phyloP scores from a whole-genome alignment of 371 early-diverging fungal genomes.

The Apophysomyces trapeziformis region DNA sequence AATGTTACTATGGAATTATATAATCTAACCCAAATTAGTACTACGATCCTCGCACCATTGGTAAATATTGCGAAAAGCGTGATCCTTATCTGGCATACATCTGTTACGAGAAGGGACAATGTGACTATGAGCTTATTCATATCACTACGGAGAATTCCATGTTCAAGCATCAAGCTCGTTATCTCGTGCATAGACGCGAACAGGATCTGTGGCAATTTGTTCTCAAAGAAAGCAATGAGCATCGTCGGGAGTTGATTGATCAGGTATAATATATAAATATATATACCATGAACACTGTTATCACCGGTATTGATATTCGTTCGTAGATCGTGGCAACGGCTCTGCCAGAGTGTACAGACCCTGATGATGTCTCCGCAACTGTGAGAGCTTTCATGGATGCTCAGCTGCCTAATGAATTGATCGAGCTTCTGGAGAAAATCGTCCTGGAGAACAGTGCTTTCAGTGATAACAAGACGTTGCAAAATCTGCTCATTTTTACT shows the following conservation, averaged over 20 bases:
- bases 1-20: too few species aligned
- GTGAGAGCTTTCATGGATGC: constrained; percentile 99
- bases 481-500: constrained; percentile 96
- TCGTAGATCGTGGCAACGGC: constrained; percentile 75
- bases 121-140: constrained; percentile 90
- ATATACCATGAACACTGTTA: too few species aligned
- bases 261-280: constrained; percentile 56
- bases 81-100: constrained; percentile 96
- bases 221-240: constrained; percentile 77
- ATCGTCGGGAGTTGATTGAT: constrained; percentile 91
- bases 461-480: constrained; percentile 94
- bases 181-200: constrained; percentile 91
- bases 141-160: constrained; percentile 96
- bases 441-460: constrained; percentile 91
- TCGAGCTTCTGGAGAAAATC: constrained; percentile 95
- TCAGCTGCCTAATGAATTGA: constrained; percentile 92
- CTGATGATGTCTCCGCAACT: constrained; percentile 95
- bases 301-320: background rate
- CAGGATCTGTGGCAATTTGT: constrained; percentile 85
- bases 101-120: constrained; percentile 94
- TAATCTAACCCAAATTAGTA: constrained; percentile 34
- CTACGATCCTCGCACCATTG: constrained; percentile 90
- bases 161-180: constrained; percentile 98
- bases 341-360: constrained; percentile 91
- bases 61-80: constrained; percentile 97